Evolutionary conservation across 2,329 filamentous ascomycete genomes (phyloP), one percentile per base, ranked within the genome.

Genomic region (Clathrospora elynae): DNA sequence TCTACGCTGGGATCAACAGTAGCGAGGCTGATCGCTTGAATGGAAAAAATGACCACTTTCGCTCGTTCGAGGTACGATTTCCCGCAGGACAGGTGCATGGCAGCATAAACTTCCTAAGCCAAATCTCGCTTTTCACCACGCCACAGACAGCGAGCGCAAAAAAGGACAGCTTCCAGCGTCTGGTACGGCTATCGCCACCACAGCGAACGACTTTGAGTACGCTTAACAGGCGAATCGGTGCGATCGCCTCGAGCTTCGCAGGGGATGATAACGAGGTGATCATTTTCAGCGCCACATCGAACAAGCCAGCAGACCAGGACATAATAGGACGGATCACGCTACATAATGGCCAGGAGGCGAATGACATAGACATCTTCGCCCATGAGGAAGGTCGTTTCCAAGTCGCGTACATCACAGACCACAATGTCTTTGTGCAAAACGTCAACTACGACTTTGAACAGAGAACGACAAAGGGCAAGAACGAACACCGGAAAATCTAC

Each of bases 31-130:
- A 90, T 44, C 79, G 91, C 53, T 78, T 84, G 57, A 83, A 84
- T 53, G 88, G 87, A 53, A 86, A 82, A 64, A 96, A 96, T 67
- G 79, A 88, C 62, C 91, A 96, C 72, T 83, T 97, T 53, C 83
- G 90, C 53, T 80, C 88, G 7, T 87, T 95, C 61, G 77, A 80
- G 51, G 78, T 93, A 51, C 70, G 75, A 46, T 77, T 79, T 51
- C 78, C 79, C 17, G 60, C 57, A 8, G 55, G 63, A 47, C 51
- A 60, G 52, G 34, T 52, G 3, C 55, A 68, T 14, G 70, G 62
- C 13, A 71, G 66, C 23, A 73, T 78, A 17, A 70, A 68, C 18
- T 64, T 73, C 6, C 59, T 82, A 25, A 78, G 78, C 31, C 78
- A 79, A 49, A 71, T 71, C 7, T 73, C 73, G 5, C 64, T 83